Percentiles rank a stretch among this genome's conserved stretches.
These are phyloP conservation scores for Vaccinium darrowii DNA, from an alignment of 148 eudicot species.

Conservation along the genomic window DNA sequence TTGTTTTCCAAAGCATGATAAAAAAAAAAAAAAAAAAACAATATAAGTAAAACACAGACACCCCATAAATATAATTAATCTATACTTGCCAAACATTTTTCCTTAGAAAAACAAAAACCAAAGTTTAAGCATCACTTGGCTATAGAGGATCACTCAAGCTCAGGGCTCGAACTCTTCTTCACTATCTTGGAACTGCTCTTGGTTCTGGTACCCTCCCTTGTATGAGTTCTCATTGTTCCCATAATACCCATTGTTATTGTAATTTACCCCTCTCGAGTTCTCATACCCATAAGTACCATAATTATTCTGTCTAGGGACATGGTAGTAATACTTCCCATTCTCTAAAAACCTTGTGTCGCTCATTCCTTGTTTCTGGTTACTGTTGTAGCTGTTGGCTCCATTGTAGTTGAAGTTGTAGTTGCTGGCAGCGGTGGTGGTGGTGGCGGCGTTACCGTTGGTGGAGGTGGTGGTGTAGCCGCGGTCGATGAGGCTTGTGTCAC, in stretches of 20 bases:
- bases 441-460: background rate
- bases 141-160: conserved; percentile 9
- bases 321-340: conserved; percentile 67
- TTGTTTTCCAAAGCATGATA: conserved; percentile 15
- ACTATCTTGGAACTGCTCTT: conserved; percentile 37
- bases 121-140: background rate
- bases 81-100: background rate
- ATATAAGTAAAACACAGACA: conserved; percentile 6
- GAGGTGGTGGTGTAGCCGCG: background rate
- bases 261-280: background rate
- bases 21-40: background rate
- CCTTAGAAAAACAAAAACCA: background rate
- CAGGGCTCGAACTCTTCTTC: conserved; percentile 36
- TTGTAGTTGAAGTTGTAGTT: background rate
- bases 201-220: conserved; percentile 44
- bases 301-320: conserved; percentile 35
- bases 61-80: conserved; percentile 4
- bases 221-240: conserved; percentile 30
- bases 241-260: conserved; percentile 33
- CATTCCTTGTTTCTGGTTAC: background rate
- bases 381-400: background rate
- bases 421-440: background rate
- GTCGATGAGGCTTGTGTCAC: conserved; percentile 14
- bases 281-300: background rate
- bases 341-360: conserved; percentile 36